Evolutionary conservation across 106 monocot genomes (phyloP).

Genomic region (Allium fistulosum): DNA sequence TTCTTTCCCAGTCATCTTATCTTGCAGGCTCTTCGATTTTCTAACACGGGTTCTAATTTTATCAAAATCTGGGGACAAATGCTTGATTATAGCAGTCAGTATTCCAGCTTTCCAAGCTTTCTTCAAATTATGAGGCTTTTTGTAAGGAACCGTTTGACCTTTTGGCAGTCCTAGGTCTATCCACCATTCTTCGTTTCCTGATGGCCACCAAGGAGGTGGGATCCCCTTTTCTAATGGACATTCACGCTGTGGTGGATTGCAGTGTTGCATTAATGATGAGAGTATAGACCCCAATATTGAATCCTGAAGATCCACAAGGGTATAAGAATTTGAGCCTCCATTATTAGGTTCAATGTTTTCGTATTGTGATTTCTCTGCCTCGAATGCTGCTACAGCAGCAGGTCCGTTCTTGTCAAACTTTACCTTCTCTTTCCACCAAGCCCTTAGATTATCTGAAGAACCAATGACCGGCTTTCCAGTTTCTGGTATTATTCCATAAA

Average conservation of each 20-base stretch:
- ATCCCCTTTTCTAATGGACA: constrained; percentile 76
- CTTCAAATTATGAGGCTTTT: constrained; percentile 97
- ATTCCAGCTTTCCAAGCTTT: constrained; percentile 96
- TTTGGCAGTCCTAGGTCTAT: constrained; percentile 53
- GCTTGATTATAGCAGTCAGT: constrained; percentile 88
- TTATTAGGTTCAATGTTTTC: constrained; percentile 17
- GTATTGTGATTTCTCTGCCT: constrained; percentile 46
- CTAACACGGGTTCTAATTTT: constrained; percentile 73
- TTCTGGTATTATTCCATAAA: constrained; percentile 95
- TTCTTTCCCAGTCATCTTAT: constrained; percentile 97
- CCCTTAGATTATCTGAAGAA: constrained; percentile 88
- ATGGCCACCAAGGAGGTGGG: constrained; percentile 97
- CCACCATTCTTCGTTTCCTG: constrained; percentile 94
- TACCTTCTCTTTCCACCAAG: constrained; percentile 99
- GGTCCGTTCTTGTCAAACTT: constrained; percentile 96
- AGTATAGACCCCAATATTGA: constrained; percentile 87
- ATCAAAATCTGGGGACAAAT: constrained; percentile 89
- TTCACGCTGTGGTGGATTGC: constrained; percentile 83
- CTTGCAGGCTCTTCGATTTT: constrained; percentile 96
- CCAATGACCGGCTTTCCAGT: constrained; percentile 96
- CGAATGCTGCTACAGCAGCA: constrained; percentile 72
- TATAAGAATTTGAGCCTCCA: constrained; percentile 34
- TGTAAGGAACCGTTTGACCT: constrained; percentile 49
- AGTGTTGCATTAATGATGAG: constrained; percentile 96
- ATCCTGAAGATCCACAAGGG: constrained; percentile 86